Evolutionary conservation across 345 rosid genomes (phyloP), one percentile per base, ranked within the genome.

Genomic region (Dovyalis caffra): DNA sequence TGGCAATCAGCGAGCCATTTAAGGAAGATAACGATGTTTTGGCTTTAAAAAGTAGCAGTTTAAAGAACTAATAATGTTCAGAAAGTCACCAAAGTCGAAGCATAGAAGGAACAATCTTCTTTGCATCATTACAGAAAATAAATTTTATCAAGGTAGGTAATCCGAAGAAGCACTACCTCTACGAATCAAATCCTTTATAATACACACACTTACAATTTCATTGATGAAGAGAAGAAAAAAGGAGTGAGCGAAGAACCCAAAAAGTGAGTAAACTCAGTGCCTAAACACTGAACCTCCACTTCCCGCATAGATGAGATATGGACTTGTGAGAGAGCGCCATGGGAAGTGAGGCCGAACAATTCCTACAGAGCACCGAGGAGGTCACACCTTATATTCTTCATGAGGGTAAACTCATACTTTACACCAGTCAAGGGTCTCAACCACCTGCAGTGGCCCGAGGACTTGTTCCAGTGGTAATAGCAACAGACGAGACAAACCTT

Each of bases 401-500:
- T 9, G 66, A 64, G 47, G n/a, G 62, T 74, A 58, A 61, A 29
- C 61, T 78, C 71, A 34, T 28, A 32, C 40, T 32, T 25, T 69
- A 70, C 73, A 66, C 49, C 68, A 6, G 26, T 32, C 15, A 31
- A 63, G 20, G 40, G 32, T 63, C 75, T 88, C 86, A 89, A 83
- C 85, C 75, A 74, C 81, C 79, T 0, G 77, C 68, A 25, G 78
- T 12, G 25, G 83, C 80, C 61, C 70, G 82, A 38, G 90, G 89
- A 69, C 79, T 85, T 60, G 86, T 68, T 38, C 74, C 75, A 53
- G 78, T 64, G 35, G 86, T 65, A 63, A 87, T 75, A 74, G 90
- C 86, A 68, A 82, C 75, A 15, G 90, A 82, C 35, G 92, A 84
- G 67, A 64, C 76, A 15, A 87, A 88, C 69, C 78, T 89, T 14